A percentile compares a stretch with the other conserved stretches of the same genome.
Conservation (phyloP, 2,329 filamentous ascomycete species). For the Cercospora zeina region DNA sequence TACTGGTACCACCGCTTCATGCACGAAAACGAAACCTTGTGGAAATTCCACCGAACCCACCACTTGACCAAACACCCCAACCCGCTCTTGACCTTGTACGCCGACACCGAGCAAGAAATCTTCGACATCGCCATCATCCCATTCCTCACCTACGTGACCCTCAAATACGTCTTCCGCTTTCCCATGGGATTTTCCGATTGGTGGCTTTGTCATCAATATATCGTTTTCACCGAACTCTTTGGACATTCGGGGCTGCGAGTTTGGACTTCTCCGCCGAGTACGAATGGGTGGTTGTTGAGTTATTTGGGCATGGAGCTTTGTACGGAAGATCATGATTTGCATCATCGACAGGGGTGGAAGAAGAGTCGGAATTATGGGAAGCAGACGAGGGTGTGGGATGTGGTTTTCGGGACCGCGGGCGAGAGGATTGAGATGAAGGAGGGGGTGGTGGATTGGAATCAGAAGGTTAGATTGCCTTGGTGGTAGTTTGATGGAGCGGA, state of each 20-base stretch:
- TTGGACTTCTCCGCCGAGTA: constrained; percentile 40
- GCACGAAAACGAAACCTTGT: constrained; percentile 46
- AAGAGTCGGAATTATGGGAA: constrained; percentile 46
- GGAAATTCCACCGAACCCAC: constrained; percentile 51
- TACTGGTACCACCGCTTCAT: constrained; percentile 47
- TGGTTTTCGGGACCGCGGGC: constrained; percentile 39
- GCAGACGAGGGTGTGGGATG: constrained; percentile 46
- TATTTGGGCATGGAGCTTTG: constrained; percentile 42
- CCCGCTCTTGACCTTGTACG: constrained; percentile 47
- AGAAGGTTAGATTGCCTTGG: constrained; percentile 3
- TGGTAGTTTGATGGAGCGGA: neutral
- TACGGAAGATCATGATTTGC: constrained; percentile 48
- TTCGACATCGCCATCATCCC: constrained; percentile 49
- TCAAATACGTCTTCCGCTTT: constrained; percentile 42
- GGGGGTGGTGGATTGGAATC: constrained; percentile 25
- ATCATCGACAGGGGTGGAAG: constrained; percentile 44
- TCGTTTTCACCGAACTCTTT: constrained; percentile 46
- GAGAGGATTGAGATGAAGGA: constrained; percentile 41
- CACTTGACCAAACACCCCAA: constrained; percentile 52
- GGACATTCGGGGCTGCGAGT: constrained; percentile 47
- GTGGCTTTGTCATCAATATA: constrained; percentile 51
- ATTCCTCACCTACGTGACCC: constrained; percentile 42
- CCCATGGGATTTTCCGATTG: constrained; percentile 52
- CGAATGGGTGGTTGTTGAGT: constrained; percentile 40
- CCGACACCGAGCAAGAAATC: constrained; percentile 48